Evolutionary conservation across 768 basidiomycete genomes (phyloP), one percentile per base, ranked within the genome.

Genomic region (Rhizopogon vulgaris): DNA sequence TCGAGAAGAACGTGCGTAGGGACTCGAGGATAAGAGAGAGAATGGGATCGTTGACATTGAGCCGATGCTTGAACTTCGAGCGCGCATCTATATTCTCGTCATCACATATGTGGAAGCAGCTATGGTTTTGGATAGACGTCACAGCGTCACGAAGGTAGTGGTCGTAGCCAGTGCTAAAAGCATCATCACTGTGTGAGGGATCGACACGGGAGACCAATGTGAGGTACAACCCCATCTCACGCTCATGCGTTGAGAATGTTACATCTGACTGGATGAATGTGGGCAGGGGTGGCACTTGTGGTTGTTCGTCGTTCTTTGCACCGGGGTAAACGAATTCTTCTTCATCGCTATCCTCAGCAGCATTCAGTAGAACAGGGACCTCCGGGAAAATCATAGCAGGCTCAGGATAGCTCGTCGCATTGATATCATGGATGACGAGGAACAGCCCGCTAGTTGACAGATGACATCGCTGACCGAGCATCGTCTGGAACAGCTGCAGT

Each of bases 121-220:
- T 70, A 56, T 89, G 86, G 48, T 69, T 72, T 63, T 87, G 83
- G 46, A 91, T 84, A 10, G 80, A 74, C 28, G 77, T 58, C 15
- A 91, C 66, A 6, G 89, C 90, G 58, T 93, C 91, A 25, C 77
- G 76, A 32, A 93, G 77, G 67, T 93, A 94, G 59, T 88, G 83
- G 40, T 89, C 85, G 55, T 91, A 90, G 22, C 87, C 85, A 3
- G 90, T 91, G 64, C 89, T 91, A 71, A 91, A 90, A 14, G 76
- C 78, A 56, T 88, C 84, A 37, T 77, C 78, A 55, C 73, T 76
- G 58, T 87, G 83, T 15, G 78, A 77, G 25, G 85, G 85, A 59
- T 90, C 84, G 15, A 89, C 77, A 14, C 85, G 80, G n/a, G 86
- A 87, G 15, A 94, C 82, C 2, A 90, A 77, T 22, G 83, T 73